A percentile compares a stretch with the other conserved stretches of the same genome.
phyloP scores from a whole-genome alignment of 2,329 filamentous ascomycete species.

The Xylariaceae sp. region DNA sequence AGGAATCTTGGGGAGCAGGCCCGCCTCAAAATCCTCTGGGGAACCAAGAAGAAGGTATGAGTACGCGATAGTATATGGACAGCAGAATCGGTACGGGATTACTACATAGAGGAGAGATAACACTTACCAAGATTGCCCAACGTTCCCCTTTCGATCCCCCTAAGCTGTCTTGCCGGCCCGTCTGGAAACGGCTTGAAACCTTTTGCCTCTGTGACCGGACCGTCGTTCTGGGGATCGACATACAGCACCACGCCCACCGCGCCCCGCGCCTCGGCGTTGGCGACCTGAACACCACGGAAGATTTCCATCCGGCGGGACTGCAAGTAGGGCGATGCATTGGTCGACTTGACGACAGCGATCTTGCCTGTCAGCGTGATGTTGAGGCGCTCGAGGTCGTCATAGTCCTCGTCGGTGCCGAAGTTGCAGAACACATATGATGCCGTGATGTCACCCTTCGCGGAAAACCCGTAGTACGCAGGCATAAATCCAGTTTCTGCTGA shows the following conservation, averaged over 20 bases:
- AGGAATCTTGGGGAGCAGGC: constrained; percentile 1
- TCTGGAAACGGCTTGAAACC: constrained; percentile 5
- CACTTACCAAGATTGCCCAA: constrained; percentile 7
- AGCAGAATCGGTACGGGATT: too few relatives aligned
- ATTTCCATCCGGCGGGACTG: background rate
- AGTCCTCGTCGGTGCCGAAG: constrained; percentile 4
- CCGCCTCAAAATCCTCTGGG: background rate
- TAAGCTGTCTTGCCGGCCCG: constrained; percentile 1
- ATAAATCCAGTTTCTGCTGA: too few relatives aligned
- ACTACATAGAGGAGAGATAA: background rate
- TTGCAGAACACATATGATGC: constrained; percentile 5
- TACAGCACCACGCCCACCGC: background rate
- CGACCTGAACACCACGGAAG: constrained; percentile 1
- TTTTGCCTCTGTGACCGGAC: constrained; percentile 3
- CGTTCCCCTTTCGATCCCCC: constrained; percentile 2
- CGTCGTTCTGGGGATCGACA: constrained; percentile 4
- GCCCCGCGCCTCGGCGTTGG: constrained; percentile 1
- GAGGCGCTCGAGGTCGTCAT: background rate
- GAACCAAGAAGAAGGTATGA: too few relatives aligned
- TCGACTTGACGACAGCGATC: constrained; percentile 2
- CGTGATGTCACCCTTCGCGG: constrained; percentile 1
- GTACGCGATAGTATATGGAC: too few relatives aligned
- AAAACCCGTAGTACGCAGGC: constrained; percentile 5
- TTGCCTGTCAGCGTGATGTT: constrained; percentile 1
- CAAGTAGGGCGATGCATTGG: constrained; percentile 3